Percentiles rank a stretch among this genome's conserved stretches.
phyloP scores from a whole-genome alignment of 179 eudicot genomes.

The Silene noctiflora region DNA sequence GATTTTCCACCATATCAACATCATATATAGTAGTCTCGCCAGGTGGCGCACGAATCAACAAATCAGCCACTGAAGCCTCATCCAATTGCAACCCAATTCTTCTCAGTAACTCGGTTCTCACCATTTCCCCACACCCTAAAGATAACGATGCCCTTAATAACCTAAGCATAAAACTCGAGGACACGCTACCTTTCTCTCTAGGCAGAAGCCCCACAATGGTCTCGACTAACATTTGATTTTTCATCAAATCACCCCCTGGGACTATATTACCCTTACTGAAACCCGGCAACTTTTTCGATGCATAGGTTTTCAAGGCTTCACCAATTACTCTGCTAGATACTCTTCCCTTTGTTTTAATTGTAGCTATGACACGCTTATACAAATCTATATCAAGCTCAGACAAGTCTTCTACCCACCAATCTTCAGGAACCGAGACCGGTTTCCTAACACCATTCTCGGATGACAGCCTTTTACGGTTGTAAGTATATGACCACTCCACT shows the following conservation, averaged over 20 bases:
- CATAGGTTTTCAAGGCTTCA: slow-evolving; percentile 55
- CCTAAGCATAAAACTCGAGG: slow-evolving; percentile 60
- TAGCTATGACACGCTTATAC: slow-evolving; percentile 50
- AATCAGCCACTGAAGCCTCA: slow-evolving; percentile 58
- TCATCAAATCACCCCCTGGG: slow-evolving; percentile 42
- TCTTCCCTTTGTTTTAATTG: slow-evolving; percentile 50
- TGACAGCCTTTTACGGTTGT: slow-evolving; percentile 49
- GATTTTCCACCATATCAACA: slow-evolving; percentile 41
- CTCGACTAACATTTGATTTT: slow-evolving; percentile 49
- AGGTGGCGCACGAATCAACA: slow-evolving; percentile 47
- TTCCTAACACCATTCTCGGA: slow-evolving; percentile 56
- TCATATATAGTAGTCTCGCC: slow-evolving; percentile 46
- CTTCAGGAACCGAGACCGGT: slow-evolving; percentile 55
- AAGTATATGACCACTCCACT: slow-evolving; percentile 79
- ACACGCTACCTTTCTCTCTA: slow-evolving; percentile 39
- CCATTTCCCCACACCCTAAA: slow-evolving; percentile 51
- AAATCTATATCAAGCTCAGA: slow-evolving; percentile 61
- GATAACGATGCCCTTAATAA: slow-evolving; percentile 45
- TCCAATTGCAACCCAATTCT: slow-evolving; percentile 58
- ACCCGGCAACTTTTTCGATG: slow-evolving; percentile 50
- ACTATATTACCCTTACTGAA: slow-evolving; percentile 41
- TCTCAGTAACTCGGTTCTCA: slow-evolving; percentile 39
- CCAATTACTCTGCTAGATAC: slow-evolving; percentile 45
- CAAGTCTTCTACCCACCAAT: slow-evolving; percentile 86
- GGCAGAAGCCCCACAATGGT: slow-evolving; percentile 51